Conservation (phyloP, 768 basidiomycete genomes). For the Podaxis sp. region DNA sequence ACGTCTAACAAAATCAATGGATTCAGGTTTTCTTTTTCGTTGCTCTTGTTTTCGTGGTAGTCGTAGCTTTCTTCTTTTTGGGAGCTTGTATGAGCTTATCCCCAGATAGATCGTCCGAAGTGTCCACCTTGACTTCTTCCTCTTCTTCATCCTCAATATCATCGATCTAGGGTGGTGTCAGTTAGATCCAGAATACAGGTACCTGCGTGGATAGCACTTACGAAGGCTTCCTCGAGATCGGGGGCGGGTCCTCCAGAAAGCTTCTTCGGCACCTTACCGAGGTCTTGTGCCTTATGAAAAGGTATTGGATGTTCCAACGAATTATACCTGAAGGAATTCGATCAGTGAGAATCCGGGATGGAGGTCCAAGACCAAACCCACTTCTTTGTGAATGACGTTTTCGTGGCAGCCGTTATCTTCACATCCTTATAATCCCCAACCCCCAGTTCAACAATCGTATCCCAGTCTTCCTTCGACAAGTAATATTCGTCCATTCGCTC, state of each 20-base stretch:
- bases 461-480: constrained; percentile 94
- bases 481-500: constrained; percentile 92
- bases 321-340: constrained; percentile 70
- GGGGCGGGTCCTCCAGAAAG: constrained; percentile 73
- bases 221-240: constrained; percentile 91
- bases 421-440: constrained; percentile 81
- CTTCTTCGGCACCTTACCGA: constrained; percentile 81
- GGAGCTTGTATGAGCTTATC: constrained; percentile 63
- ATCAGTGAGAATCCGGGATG: not conserved
- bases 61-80: constrained; percentile 40
- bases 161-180: constrained; percentile 25
- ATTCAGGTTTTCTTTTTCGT: constrained; percentile 18
- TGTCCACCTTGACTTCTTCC: constrained; percentile 30
- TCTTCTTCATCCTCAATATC: constrained; percentile 39
- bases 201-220: constrained; percentile 18
- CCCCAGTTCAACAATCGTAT: constrained; percentile 91
- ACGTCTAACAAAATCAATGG: not conserved
- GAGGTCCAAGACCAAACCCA: constrained; percentile 33
- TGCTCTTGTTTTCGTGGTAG: constrained; percentile 19
- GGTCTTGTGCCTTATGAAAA: constrained; percentile 85
- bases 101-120: constrained; percentile 46
- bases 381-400: constrained; percentile 85
- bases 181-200: constrained; percentile 4
- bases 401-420: constrained; percentile 79
- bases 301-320: constrained; percentile 87